Percentiles rank a stretch among this genome's conserved stretches.
Evolutionary conservation across 148 eudicot species (phyloP).

Genomic region (Rhododendron williamsianum): DNA sequence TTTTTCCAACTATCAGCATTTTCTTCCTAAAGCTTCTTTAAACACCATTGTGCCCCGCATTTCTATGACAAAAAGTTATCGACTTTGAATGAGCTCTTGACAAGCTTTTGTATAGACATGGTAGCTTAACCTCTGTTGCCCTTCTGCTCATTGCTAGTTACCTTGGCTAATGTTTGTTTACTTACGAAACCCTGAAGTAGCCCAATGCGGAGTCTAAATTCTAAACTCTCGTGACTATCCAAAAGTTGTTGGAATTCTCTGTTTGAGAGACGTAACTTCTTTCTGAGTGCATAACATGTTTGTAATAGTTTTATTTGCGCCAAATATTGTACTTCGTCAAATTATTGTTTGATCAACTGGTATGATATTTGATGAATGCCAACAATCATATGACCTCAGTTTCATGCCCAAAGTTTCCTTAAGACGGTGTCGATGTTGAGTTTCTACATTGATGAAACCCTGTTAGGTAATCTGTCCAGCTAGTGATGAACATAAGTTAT

Average conservation of each 20-base stretch:
- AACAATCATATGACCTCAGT: background rate
- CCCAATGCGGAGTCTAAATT: background rate
- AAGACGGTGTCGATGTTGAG: background rate
- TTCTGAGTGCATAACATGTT: background rate
- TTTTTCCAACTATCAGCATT: background rate
- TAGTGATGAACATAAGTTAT: background rate
- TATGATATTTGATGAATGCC: constrained; percentile 1
- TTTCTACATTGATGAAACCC: background rate
- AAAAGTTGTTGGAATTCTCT: background rate
- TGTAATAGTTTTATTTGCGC: background rate
- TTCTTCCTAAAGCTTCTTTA: background rate
- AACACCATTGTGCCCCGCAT: background rate
- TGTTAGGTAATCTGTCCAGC: background rate
- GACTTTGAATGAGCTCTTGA: background rate
- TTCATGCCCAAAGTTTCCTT: background rate
- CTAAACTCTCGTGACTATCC: background rate
- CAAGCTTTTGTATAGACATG: background rate
- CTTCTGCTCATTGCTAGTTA: background rate
- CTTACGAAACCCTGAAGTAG: background rate
- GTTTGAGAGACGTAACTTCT: background rate
- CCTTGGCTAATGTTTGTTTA: background rate
- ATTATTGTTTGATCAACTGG: background rate
- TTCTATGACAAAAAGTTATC: background rate
- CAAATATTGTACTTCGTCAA: background rate
- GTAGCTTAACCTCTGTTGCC: background rate